Evolutionary conservation across 805 yeast species (phyloP).

Genomic region (Komagataella kurtzmanii): DNA sequence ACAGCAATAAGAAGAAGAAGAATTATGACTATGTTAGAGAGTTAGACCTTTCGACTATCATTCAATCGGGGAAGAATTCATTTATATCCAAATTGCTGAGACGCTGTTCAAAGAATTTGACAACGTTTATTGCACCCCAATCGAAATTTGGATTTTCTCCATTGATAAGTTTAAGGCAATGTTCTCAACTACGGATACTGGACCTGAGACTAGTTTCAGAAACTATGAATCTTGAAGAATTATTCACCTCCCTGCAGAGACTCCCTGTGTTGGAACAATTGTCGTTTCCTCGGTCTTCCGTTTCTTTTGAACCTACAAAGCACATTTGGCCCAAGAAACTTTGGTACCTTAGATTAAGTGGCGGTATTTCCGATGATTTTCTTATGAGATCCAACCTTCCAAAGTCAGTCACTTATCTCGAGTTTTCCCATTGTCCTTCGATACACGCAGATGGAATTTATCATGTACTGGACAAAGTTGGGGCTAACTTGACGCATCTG

Average conservation of each 20-base stretch:
- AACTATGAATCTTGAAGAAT: slow-evolving; percentile 69
- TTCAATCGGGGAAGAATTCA: slow-evolving; percentile 88
- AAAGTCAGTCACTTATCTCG: slow-evolving; percentile 49
- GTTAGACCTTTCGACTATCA: slow-evolving; percentile 65
- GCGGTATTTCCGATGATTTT: slow-evolving; percentile 81
- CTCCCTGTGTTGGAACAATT: slow-evolving; percentile 54
- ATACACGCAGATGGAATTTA: slow-evolving; percentile 54
- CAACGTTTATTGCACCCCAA: slow-evolving; percentile 79
- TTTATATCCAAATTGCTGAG: slow-evolving; percentile 72
- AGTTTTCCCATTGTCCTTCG: slow-evolving; percentile 80
- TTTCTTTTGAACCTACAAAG: slow-evolving; percentile 48
- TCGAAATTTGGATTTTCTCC: slow-evolving; percentile 92
- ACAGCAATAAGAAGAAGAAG: slow-evolving; percentile 27
- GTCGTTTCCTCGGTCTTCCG: slow-evolving; percentile 82
- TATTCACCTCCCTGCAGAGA: slow-evolving; percentile 60
- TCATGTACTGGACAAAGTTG: slow-evolving; percentile 47
- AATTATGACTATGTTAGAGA: slow-evolving; percentile 48
- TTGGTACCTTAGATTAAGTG: slow-evolving; percentile 64
- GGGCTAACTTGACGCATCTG: slow-evolving; percentile 47
- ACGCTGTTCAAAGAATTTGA: slow-evolving; percentile 54
- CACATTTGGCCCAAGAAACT: slow-evolving; percentile 73
- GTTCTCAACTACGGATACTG: slow-evolving; percentile 46
- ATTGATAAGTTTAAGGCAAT: slow-evolving; percentile 62
- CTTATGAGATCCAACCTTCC: slow-evolving; percentile 64
- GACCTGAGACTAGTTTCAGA: slow-evolving; percentile 85